phyloP scores from a whole-genome alignment of 2,329 filamentous ascomycete species.

The Trichoderma simmonsii region DNA sequence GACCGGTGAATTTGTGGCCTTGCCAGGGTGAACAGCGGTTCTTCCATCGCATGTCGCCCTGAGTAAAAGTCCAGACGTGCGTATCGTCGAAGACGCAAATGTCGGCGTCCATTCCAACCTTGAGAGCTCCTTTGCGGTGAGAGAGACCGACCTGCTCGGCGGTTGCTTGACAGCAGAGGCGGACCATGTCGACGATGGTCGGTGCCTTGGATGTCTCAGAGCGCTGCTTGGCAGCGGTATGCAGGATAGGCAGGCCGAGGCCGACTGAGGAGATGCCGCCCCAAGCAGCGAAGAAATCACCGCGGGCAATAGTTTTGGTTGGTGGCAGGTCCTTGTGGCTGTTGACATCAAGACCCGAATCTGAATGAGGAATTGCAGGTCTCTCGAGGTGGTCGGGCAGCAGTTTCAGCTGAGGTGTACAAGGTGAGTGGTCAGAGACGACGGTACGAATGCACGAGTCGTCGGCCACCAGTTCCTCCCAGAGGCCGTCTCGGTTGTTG shows the following conservation, averaged over 20 bases:
- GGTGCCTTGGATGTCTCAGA: constrained; percentile 46
- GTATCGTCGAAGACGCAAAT: constrained; percentile 86
- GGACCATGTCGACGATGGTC: constrained; percentile 73
- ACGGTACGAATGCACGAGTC: constrained; percentile 87
- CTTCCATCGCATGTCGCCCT: constrained; percentile 85
- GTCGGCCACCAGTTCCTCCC: constrained; percentile 69
- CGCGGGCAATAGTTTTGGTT: constrained; percentile 44
- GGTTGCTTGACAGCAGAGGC: constrained; percentile 82
- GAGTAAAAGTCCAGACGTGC: constrained; percentile 70
- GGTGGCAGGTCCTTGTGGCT: constrained; percentile 29
- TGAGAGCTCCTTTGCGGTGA: constrained; percentile 73
- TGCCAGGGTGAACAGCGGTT: constrained; percentile 93
- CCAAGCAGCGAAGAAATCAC: constrained; percentile 96
- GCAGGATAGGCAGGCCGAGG: constrained; percentile 84
- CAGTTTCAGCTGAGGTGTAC: constrained; percentile 90
- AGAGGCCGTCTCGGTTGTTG: constrained; percentile 79
- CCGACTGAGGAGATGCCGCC: constrained; percentile 94
- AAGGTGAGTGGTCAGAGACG: constrained; percentile 93
- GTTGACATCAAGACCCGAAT: constrained; percentile 53
- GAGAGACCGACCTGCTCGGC: constrained; percentile 83
- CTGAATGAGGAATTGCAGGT: constrained; percentile 44
- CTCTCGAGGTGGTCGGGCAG: constrained; percentile 63
- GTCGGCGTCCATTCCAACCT: constrained; percentile 79
- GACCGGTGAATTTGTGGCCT: constrained; percentile 70
- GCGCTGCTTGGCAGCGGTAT: constrained; percentile 69